Percentiles rank a stretch among this genome's conserved stretches.
These are phyloP conservation scores for Alternaria triticina DNA, from an alignment of 2,329 filamentous ascomycete genomes.

Conservation along the genomic window DNA sequence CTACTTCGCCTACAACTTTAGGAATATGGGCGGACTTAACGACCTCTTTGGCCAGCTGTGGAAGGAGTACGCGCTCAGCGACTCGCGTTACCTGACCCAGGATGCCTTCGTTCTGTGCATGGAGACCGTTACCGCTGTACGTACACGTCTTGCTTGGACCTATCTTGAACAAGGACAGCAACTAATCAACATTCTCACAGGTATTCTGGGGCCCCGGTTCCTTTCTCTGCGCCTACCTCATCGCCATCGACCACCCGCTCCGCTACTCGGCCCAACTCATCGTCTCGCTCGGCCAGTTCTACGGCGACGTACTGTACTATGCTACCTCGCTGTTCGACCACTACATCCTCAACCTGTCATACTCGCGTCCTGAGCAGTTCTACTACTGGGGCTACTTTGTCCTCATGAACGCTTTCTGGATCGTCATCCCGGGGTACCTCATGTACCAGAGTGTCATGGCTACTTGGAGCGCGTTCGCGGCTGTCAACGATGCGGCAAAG, in stretches of 20 bases:
- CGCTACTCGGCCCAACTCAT: slow-evolving; percentile 66
- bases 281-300: slow-evolving; percentile 68
- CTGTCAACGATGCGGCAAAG: slow-evolving; percentile 44
- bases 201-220: slow-evolving; percentile 68
- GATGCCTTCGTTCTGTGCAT: slow-evolving; percentile 84
- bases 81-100: slow-evolving; percentile 83
- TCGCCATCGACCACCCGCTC: slow-evolving; percentile 61
- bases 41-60: slow-evolving; percentile 83
- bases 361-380: slow-evolving; percentile 66
- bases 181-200: slow-evolving; percentile 44
- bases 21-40: slow-evolving; percentile 69
- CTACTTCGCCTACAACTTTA: slow-evolving; percentile 78
- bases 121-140: slow-evolving; percentile 79
- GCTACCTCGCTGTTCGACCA: slow-evolving; percentile 68
- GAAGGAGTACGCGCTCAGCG: slow-evolving; percentile 90
- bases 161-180: background rate
- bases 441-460: slow-evolving; percentile 44
- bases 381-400: slow-evolving; percentile 73
- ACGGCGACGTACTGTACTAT: slow-evolving; percentile 70
- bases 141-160: slow-evolving; percentile 32
- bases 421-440: slow-evolving; percentile 60
- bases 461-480: slow-evolving; percentile 42
- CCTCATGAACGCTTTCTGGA: slow-evolving; percentile 71
- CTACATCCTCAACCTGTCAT: slow-evolving; percentile 59
- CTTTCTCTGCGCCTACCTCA: slow-evolving; percentile 62